Evolutionary conservation across 371 early-diverging fungal species (phyloP).

Genomic region (Syncephalastrum racemosum): DNA sequence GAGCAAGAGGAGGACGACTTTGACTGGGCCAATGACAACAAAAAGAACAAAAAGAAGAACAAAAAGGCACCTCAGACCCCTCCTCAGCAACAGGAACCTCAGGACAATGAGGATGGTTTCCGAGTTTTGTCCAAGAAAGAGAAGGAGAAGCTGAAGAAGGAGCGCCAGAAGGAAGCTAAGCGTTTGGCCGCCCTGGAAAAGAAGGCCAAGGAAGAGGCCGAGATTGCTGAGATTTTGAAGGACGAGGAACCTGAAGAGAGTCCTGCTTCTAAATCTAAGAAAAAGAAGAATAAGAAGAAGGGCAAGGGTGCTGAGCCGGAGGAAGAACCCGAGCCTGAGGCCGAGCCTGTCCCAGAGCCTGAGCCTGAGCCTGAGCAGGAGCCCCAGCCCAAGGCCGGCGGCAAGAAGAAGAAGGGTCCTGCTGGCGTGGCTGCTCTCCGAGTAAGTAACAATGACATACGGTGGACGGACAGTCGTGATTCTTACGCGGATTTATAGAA

Average conservation of each 20-base stretch:
- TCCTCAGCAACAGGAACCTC: constrained; percentile 24
- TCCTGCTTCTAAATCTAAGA: constrained; percentile 26
- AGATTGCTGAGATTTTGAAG: constrained; percentile 26
- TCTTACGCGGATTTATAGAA: constrained; percentile 24
- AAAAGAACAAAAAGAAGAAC: constrained; percentile 44
- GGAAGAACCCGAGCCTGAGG: constrained; percentile 23
- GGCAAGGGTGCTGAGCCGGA: constrained; percentile 32
- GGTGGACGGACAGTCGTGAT: not conserved
- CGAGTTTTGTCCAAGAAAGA: constrained; percentile 44
- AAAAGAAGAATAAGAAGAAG: constrained; percentile 41
- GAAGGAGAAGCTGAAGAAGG: constrained; percentile 53
- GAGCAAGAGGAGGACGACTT: constrained; percentile 32
- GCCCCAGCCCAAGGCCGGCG: constrained; percentile 27
- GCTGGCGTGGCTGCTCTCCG: constrained; percentile 49
- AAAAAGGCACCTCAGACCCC: constrained; percentile 28
- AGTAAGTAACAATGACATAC: constrained; percentile 32
- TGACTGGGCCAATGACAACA: constrained; percentile 35
- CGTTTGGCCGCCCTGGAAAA: constrained; percentile 50
- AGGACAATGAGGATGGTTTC: too few relatives aligned
- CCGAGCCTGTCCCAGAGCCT: constrained; percentile 18
- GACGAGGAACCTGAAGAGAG: constrained; percentile 10
- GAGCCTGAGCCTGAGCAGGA: constrained; percentile 26
- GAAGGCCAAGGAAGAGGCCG: constrained; percentile 42
- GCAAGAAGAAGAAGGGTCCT: constrained; percentile 42
- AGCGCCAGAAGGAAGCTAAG: constrained; percentile 52